A percentile compares a stretch with the other conserved stretches of the same genome.
These are phyloP conservation scores for Claviceps arundinis DNA, from an alignment of 2,329 filamentous ascomycete genomes.

Conservation along the genomic window DNA sequence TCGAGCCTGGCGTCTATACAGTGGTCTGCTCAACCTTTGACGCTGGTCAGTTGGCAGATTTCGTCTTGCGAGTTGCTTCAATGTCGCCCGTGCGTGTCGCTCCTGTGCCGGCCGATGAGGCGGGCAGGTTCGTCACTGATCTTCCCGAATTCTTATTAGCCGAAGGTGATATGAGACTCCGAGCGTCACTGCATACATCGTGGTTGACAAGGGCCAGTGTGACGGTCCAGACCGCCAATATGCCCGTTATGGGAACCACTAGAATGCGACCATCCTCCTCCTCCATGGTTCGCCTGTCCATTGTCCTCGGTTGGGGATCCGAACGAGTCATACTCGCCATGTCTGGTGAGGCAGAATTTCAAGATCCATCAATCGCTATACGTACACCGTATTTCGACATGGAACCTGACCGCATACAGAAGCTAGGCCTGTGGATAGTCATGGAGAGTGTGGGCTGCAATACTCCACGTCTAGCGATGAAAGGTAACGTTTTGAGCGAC, in stretches of 20 bases:
- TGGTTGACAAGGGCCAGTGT: slow-evolving; percentile 44
- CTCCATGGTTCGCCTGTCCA: slow-evolving; percentile 50
- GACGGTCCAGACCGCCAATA: slow-evolving; percentile 17
- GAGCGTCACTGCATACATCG: slow-evolving; percentile 24
- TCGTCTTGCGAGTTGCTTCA: slow-evolving; percentile 62
- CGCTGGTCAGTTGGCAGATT: slow-evolving; percentile 59
- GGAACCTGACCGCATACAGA: slow-evolving; percentile 43
- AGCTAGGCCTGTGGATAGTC: slow-evolving; percentile 61
- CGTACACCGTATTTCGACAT: slow-evolving; percentile 65
- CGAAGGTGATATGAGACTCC: slow-evolving; percentile 24
- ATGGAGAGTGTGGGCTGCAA: slow-evolving; percentile 62
- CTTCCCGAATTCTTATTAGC: slow-evolving; percentile 43
- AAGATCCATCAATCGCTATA: slow-evolving; percentile 51
- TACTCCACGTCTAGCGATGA: slow-evolving; percentile 28
- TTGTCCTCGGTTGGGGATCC: slow-evolving; percentile 62
- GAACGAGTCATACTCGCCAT: slow-evolving; percentile 50
- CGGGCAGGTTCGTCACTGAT: slow-evolving; percentile 54
- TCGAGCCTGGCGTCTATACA: slow-evolving; percentile 68
- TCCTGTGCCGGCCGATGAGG: slow-evolving; percentile 57
- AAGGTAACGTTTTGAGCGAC: slow-evolving; percentile 39
- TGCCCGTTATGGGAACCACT: slow-evolving; percentile 12
- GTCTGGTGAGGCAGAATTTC: slow-evolving; percentile 62
- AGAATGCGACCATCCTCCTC: slow-evolving; percentile 26
- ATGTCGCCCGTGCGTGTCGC: slow-evolving; percentile 40
- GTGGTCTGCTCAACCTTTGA: slow-evolving; percentile 88